These are phyloP conservation scores for Dryas alaskensis DNA, from an alignment of 306 rosid species.

Conservation along the genomic window DNA sequence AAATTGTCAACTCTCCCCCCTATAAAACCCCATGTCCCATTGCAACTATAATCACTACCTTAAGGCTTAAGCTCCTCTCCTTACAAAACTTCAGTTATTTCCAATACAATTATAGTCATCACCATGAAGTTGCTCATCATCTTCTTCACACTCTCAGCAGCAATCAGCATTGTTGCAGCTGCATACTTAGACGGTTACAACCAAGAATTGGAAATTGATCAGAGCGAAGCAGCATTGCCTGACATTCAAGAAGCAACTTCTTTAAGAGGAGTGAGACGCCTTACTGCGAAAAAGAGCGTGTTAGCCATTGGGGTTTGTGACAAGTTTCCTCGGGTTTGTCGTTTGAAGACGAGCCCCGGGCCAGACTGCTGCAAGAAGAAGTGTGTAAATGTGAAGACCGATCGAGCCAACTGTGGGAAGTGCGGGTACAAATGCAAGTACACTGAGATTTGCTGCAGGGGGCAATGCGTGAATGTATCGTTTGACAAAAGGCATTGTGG, in stretches of 20 bases:
- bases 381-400: slow-evolving; percentile 14
- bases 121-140: slow-evolving; percentile 8
- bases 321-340: slow-evolving; percentile 39
- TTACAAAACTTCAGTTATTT: neutral
- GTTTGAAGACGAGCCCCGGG: slow-evolving; percentile 31
- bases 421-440: slow-evolving; percentile 36
- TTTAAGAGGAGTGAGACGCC: slow-evolving; percentile 19
- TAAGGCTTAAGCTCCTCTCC: neutral
- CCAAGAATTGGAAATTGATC: neutral
- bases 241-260: slow-evolving; percentile 4
- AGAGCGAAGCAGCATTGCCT: neutral
- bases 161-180: slow-evolving; percentile 12
- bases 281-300: no score
- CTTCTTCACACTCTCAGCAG: slow-evolving; percentile 5
- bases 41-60: neutral
- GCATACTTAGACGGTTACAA: neutral
- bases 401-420: slow-evolving; percentile 34
- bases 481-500: slow-evolving; percentile 31
- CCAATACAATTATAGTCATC: slow-evolving; percentile 10
- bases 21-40: slow-evolving; percentile 18
- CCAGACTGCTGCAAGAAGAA: slow-evolving; percentile 43
- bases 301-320: slow-evolving; percentile 13
- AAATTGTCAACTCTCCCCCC: slow-evolving; percentile 15
- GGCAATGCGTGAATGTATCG: slow-evolving; percentile 26
- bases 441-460: slow-evolving; percentile 30